phyloP scores from a whole-genome alignment of 2,329 filamentous ascomycete species.

The Paracoccidioides lutzii region DNA sequence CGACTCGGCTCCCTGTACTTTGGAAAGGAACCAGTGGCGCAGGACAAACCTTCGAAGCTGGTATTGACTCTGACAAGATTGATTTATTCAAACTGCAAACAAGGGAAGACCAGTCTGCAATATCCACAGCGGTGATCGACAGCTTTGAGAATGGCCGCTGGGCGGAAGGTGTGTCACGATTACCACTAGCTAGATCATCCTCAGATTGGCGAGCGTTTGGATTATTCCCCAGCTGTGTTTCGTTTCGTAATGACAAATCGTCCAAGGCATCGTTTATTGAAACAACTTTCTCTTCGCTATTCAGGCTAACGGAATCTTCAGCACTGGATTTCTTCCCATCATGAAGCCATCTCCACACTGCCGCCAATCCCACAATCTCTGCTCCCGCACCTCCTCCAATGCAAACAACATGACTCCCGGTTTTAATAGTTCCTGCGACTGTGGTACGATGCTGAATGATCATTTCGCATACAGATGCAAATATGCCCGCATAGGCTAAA shows the following conservation, averaged over 20 bases:
- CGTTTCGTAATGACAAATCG: not conserved
- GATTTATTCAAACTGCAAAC: slow-evolving; percentile 44
- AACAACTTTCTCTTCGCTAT: not conserved
- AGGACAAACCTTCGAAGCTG: slow-evolving; percentile 17
- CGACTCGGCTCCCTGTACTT: not conserved
- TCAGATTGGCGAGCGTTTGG: not conserved
- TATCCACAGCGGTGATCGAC: slow-evolving; percentile 59
- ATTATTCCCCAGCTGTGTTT: not conserved
- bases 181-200: not conserved
- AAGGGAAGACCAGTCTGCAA: slow-evolving; percentile 62
- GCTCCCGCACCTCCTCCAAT: slow-evolving; percentile 54
- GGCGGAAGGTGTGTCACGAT: not conserved
- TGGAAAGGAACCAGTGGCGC: slow-evolving; percentile 18
- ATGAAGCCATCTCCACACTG: slow-evolving; percentile 33
- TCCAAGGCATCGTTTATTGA: not conserved
- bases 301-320: not conserved
- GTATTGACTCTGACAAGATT: slow-evolving; percentile 33
- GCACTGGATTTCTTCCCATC: slow-evolving; percentile 3
- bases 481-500: slow-evolving; percentile 61
- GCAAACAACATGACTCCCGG: slow-evolving; percentile 35
- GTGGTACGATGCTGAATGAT: slow-evolving; percentile 7
- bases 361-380: slow-evolving; percentile 52
- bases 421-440: not conserved
- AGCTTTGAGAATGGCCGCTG: slow-evolving; percentile 12
- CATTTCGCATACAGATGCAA: slow-evolving; percentile 19